A percentile compares a stretch with the other conserved stretches of the same genome.
These are phyloP conservation scores for Williopsis jadinii DNA, from an alignment of 1,139 yeast genomes.

Conservation along the genomic window DNA sequence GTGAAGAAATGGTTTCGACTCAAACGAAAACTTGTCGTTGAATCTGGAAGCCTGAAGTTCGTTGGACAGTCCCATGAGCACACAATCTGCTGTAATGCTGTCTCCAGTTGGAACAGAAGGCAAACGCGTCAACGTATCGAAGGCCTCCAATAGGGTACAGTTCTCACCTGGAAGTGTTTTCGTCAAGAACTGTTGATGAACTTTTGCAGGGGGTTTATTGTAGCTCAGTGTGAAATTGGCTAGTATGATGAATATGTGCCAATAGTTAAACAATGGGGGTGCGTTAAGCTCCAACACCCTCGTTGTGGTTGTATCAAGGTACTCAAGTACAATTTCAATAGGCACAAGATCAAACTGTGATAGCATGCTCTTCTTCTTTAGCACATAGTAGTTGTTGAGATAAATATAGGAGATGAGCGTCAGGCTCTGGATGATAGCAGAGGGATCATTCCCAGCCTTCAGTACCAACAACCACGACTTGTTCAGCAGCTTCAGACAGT, in stretches of 20 bases:
- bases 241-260: constrained; percentile 15
- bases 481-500: constrained; percentile 13
- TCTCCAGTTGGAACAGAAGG: constrained; percentile 3
- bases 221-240: constrained; percentile 12
- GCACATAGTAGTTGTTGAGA: constrained; percentile 6
- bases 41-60: constrained; percentile 15
- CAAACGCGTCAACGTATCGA: constrained; percentile 5
- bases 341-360: constrained; percentile 6
- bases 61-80: constrained; percentile 16
- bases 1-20: constrained; percentile 13
- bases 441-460: constrained; percentile 4
- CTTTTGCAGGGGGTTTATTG: constrained; percentile 14
- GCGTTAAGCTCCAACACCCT: background rate
- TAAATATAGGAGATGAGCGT: constrained; percentile 17
- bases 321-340: constrained; percentile 10
- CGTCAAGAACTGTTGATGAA: constrained; percentile 9
- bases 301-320: constrained; percentile 5
- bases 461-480: constrained; percentile 15
- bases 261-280: constrained; percentile 11
- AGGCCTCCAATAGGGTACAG: constrained; percentile 3
- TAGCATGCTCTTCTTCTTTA: constrained; percentile 1
- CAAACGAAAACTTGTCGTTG: constrained; percentile 3
- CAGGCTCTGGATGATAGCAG: constrained; percentile 15
- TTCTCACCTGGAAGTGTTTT: constrained; percentile 1
- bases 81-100: constrained; percentile 6